Percentiles rank a stretch among this genome's conserved stretches.
Evolutionary conservation across 495 filamentous ascomycete species (phyloP).

Genomic region (Staphylotrichum tortipilum): DNA sequence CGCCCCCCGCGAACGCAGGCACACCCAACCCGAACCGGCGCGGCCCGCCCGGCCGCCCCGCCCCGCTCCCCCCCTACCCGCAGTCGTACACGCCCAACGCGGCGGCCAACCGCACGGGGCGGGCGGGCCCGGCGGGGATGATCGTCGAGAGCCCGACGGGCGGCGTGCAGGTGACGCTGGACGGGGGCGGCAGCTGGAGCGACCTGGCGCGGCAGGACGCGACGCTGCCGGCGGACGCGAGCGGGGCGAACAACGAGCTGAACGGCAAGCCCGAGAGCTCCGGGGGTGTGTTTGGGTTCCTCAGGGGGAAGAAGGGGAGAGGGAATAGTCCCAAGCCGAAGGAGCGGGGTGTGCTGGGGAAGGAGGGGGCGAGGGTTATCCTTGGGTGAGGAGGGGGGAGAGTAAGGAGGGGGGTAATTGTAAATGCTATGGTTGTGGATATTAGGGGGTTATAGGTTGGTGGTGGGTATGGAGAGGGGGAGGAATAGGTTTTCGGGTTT

Average conservation of each 20-base stretch:
- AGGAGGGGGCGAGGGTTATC: constrained; percentile 81
- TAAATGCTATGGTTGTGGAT: too few relatives aligned
- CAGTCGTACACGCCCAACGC: constrained; percentile 30
- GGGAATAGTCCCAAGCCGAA: constrained; percentile 89
- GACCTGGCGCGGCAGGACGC: constrained; percentile 75
- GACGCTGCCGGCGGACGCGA: constrained; percentile 63
- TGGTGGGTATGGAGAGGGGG: too few relatives aligned
- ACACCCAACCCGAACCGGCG: too few relatives aligned
- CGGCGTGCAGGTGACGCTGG: constrained; percentile 83
- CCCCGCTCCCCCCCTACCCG: constrained; percentile 42
- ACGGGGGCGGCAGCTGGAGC: constrained; percentile 81
- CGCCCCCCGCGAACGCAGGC: too few relatives aligned
- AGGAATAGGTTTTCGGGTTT: too few relatives aligned
- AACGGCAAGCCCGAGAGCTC: constrained; percentile 37
- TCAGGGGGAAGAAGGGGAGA: constrained; percentile 79
- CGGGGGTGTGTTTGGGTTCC: constrained; percentile 72
- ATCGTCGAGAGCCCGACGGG: constrained; percentile 70
- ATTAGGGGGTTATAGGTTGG: too few relatives aligned
- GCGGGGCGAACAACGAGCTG: constrained; percentile 36
- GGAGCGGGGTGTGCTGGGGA: constrained; percentile 86
- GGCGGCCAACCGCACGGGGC: constrained; percentile 19
- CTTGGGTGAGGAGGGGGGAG: constrained; percentile 41
- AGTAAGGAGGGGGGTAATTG: too few relatives aligned
- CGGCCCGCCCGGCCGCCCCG: constrained; percentile 21
- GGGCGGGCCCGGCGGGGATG: constrained; percentile 32